Base-by-base conservation (phyloP, 345 rosid species). In the Lagerstroemia speciosa region DNA sequence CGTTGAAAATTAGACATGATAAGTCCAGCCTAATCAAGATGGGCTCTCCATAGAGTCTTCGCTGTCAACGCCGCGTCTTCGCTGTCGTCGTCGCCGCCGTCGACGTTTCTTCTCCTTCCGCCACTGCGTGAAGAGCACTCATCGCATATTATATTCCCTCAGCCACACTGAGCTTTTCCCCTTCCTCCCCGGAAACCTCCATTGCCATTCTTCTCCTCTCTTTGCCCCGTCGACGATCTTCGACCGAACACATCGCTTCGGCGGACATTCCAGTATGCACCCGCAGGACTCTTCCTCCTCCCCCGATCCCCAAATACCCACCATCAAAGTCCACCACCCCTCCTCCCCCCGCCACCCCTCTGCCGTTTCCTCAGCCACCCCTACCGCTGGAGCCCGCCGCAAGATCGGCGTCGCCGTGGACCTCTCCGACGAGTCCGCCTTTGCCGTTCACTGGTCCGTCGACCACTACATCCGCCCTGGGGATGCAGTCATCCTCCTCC, bases 371-470 rank as follows among this genome's bases (percentile, higher is more conserved):
- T 71, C 85, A 63, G 69, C 77, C 64, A 91, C 97, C 36, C 98
- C 96, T 9, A 88, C 97, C 72, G 85, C 97, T 68, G 82, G 87
- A 31, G 87, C 94, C 65, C 89, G 89, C 75, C 95, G 95, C 60
- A 91, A 80, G 83, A 84, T 93, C 75, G 96, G 95, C 53, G 91
- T 91, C 29, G 97, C 96, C 43, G 93, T 93, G 50, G 98, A 93
- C 74, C 91, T 89, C 64, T 91, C 97, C 65, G 89, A 87, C 62
- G 94, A 89, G 62, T 83, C 89, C 65, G 88, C 97, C 36, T 81
- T 73, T 77, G 92, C 98, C 48, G 97, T 93, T 66, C 83, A 78
- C 72, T 93, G 98, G 98, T 88, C 98, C n/a, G 92, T 89, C 58
- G 65, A 80, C 58, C 81, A 93, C 74, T 93, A 93, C 84, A 71